Evolutionary conservation across 139 green algal genomes (phyloP).

Genomic region (Chlorella vulgaris): DNA sequence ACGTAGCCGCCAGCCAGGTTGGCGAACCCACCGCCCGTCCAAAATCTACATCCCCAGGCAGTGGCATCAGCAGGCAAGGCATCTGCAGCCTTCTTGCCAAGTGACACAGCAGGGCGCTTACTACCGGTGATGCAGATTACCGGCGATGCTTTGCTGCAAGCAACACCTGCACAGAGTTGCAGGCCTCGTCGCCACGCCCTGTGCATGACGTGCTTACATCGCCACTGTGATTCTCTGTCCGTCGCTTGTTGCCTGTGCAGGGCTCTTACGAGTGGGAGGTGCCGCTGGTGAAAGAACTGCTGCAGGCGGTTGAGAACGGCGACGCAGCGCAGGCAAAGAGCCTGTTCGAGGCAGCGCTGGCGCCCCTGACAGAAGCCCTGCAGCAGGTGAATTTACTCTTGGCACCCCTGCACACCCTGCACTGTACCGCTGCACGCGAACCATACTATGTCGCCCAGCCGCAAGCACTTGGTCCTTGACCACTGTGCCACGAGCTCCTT

Average conservation of each 20-base stretch:
- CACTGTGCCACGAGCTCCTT: no score
- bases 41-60: not conserved
- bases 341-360: not conserved
- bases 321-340: not conserved
- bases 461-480: no score
- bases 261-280: not conserved
- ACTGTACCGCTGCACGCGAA: not conserved
- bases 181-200: not conserved
- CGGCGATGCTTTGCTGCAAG: not conserved
- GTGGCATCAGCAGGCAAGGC: constrained; percentile 2
- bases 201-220: not conserved
- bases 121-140: not conserved
- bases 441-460: not conserved
- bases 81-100: not conserved
- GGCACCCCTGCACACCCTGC: not conserved
- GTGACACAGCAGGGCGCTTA: not conserved
- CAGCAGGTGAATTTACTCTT: not conserved
- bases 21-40: not conserved
- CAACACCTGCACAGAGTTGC: not conserved
- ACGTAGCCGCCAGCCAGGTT: not conserved
- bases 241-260: not conserved
- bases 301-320: not conserved
- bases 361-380: not conserved
- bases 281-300: not conserved
- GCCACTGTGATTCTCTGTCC: not conserved